Conservation (phyloP, 2,329 filamentous ascomycete genomes). For the Colletotrichum shisoi region DNA sequence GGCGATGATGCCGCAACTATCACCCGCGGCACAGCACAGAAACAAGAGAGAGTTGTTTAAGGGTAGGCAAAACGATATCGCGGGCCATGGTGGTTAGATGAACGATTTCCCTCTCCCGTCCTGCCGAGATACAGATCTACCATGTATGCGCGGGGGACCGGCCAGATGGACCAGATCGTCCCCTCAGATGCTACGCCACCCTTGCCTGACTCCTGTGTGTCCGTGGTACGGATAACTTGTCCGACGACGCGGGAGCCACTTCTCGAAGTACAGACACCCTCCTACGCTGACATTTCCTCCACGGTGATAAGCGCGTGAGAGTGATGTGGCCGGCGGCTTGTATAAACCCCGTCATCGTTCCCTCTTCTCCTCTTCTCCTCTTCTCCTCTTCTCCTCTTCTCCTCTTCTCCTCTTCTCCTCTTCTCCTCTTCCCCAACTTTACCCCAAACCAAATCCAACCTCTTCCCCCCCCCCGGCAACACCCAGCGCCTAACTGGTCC, state of each 20-base stretch:
- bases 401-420: not conserved
- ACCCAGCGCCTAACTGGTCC: not conserved
- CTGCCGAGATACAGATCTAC: not conserved
- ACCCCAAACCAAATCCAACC: not conserved
- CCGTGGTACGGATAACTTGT: not conserved
- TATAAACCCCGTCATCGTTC: not conserved
- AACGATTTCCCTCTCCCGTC: too few species aligned
- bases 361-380: too few species aligned
- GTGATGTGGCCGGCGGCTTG: not conserved
- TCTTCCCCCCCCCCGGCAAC: not conserved
- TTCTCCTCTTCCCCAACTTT: slow-evolving; percentile 6
- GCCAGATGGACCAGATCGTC: not conserved
- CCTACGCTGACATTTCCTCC: not conserved
- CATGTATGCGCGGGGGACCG: not conserved
- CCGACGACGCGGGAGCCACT: not conserved
- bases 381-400: too few species aligned
- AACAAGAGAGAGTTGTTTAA: not conserved
- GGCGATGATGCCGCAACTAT: not conserved
- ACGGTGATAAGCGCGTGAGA: not conserved
- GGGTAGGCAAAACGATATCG: not conserved
- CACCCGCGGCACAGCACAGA: not conserved
- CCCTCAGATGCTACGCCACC: not conserved
- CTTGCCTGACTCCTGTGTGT: not conserved
- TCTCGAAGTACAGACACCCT: not conserved
- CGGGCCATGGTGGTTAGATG: not conserved